These are phyloP conservation scores for Scutellaria minor DNA, from an alignment of 257 asterid species.

Conservation along the genomic window DNA sequence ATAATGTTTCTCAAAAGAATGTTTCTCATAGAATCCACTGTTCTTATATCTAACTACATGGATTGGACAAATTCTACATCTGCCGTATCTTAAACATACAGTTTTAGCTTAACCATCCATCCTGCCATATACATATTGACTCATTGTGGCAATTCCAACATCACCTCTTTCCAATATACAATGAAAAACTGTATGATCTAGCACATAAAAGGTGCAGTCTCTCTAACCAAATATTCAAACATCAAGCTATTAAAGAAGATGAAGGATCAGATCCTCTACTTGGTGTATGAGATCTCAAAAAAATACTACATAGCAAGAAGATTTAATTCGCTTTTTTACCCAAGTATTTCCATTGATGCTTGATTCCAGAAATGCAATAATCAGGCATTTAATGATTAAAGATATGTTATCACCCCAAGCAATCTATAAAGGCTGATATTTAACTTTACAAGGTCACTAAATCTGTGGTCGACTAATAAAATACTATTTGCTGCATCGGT, in stretches of 20 bases:
- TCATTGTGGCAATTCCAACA: neutral
- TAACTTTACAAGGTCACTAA: constrained; percentile 3
- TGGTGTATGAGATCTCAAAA: constrained; percentile 11
- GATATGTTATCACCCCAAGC: constrained; percentile 12
- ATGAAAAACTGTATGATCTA: constrained; percentile 11
- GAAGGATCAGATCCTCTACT: neutral
- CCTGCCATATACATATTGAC: neutral
- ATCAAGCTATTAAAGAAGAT: neutral
- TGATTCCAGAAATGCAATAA: constrained; percentile 5
- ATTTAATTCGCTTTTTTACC: neutral
- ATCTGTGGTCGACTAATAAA: constrained; percentile 1
- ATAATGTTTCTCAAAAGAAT: no score
- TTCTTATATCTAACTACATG: constrained; percentile 6
- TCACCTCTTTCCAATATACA: neutral
- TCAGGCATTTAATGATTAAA: constrained; percentile 15
- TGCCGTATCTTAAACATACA: neutral
- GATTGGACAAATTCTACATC: neutral
- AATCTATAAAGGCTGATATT: neutral
- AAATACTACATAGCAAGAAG: neutral
- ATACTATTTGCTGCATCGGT: neutral
- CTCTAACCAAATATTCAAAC: neutral
- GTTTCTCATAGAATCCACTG: neutral
- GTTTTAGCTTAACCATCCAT: neutral
- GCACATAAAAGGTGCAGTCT: neutral
- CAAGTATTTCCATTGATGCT: neutral